Percentiles rank a stretch among this genome's conserved stretches.
Evolutionary conservation across 208 protist genomes (phyloP).

Genomic region (Wallacemonas sp.): DNA sequence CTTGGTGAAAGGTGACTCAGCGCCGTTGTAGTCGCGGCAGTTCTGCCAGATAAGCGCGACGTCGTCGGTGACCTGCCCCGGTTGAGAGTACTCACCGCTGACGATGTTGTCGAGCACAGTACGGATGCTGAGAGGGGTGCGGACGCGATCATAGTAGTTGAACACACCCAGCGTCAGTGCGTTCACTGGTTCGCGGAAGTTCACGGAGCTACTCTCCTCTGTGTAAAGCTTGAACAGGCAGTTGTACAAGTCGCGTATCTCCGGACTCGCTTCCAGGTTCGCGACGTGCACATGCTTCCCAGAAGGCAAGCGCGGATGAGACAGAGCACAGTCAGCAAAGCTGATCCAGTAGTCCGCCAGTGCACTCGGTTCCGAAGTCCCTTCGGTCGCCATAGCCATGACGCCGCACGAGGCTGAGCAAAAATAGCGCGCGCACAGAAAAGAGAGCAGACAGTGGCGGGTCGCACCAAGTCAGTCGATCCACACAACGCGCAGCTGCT

Average conservation of each 20-base stretch:
- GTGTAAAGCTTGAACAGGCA: conserved; percentile 80
- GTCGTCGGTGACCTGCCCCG: conserved; percentile 51
- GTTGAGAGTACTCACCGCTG: conserved; percentile 46
- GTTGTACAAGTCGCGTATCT: conserved; percentile 71
- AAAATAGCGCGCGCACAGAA: not conserved
- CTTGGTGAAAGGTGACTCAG: conserved; percentile 34
- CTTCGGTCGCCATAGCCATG: not conserved
- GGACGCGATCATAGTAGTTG: conserved; percentile 71
- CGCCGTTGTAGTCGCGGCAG: conserved; percentile 68
- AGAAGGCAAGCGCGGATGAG: conserved; percentile 54
- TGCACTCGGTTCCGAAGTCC: not conserved
- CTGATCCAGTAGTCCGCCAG: conserved; percentile 51
- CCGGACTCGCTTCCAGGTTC: conserved; percentile 34
- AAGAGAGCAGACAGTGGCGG: not conserved
- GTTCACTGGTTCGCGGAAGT: conserved; percentile 82
- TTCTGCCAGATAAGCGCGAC: conserved; percentile 79
- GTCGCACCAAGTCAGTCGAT: too few species aligned
- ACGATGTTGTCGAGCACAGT: conserved; percentile 66
- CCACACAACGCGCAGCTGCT: too few species aligned
- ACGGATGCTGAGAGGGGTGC: conserved; percentile 63
- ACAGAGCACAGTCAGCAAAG: conserved; percentile 66
- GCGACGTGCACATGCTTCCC: conserved; percentile 58
- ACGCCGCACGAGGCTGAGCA: not conserved
- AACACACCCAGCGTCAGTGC: conserved; percentile 58
- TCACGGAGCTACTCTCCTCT: conserved; percentile 52